A percentile compares a stretch with the other conserved stretches of the same genome.
Evolutionary conservation across 345 rosid genomes (phyloP).

Genomic region (Rhodomyrtus tomentosa): DNA sequence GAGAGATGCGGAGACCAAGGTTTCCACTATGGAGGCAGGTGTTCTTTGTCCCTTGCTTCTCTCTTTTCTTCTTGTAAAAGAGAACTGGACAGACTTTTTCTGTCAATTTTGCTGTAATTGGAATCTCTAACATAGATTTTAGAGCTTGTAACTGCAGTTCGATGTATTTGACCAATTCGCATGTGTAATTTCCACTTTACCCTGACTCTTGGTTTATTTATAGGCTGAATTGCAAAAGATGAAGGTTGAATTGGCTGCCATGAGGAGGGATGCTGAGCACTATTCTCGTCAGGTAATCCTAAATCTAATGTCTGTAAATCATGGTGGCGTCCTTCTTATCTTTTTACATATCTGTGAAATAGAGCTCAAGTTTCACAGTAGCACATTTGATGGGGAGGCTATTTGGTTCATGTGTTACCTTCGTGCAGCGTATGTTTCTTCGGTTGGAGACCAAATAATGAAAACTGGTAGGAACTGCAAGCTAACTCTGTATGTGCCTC

Average conservation of each 20-base stretch:
- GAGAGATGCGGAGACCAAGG: constrained; percentile 92
- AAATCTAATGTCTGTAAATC: constrained; percentile 1
- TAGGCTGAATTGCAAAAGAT: constrained; percentile 92
- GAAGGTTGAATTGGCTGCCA: constrained; percentile 96
- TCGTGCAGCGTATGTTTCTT: background rate
- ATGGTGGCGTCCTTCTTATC: background rate
- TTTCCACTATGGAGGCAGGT: constrained; percentile 76
- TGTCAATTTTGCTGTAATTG: background rate
- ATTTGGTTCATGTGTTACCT: background rate
- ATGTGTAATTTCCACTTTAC: background rate
- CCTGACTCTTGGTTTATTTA: constrained; percentile 7
- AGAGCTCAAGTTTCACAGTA: background rate
- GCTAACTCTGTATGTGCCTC: background rate
- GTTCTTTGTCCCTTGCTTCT: constrained; percentile 1
- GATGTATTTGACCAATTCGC: background rate
- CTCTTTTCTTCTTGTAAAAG: background rate
- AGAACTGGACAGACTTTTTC: background rate
- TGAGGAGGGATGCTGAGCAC: constrained; percentile 99
- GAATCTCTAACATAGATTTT: background rate
- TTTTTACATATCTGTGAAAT: background rate
- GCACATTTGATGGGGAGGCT: background rate
- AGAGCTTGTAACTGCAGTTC: background rate
- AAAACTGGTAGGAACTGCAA: background rate
- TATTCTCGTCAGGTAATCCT: constrained; percentile 85
- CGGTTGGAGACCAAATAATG: background rate